These are phyloP conservation scores for Blepharisma undulans DNA, from an alignment of 169 alveolate genomes.

Conservation along the genomic window DNA sequence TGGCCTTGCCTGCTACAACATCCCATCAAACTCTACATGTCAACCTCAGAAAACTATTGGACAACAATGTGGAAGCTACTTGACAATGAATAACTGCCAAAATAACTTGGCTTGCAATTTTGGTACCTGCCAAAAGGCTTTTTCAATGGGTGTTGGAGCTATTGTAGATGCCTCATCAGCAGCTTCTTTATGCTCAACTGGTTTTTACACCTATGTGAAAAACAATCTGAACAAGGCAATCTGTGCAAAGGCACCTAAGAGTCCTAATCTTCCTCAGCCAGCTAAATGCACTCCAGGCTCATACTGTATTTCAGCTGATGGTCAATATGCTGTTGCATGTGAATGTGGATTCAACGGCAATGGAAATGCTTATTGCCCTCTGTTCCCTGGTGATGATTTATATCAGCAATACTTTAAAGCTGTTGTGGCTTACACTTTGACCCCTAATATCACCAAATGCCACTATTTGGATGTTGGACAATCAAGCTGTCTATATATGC, in stretches of 20 bases:
- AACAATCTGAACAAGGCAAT: neutral
- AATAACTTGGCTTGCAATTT: conserved; percentile 21
- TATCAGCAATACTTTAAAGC: conserved; percentile 15
- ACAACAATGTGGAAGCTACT: conserved; percentile 19
- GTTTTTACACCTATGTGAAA: neutral
- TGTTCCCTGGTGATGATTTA: conserved; percentile 35
- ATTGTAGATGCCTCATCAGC: conserved; percentile 11
- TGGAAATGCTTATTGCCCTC: conserved; percentile 35
- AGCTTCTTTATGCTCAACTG: conserved; percentile 13
- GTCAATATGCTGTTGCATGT: neutral
- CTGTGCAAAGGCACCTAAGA: conserved; percentile 34
- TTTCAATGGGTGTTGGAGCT: conserved; percentile 7
- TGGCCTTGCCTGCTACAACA: conserved; percentile 15
- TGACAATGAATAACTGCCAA: conserved; percentile 10
- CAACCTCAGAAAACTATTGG: neutral
- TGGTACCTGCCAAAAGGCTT: conserved; percentile 22
- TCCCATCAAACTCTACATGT: neutral
- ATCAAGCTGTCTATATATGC: neutral
- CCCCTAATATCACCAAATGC: conserved; percentile 3
- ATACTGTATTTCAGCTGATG: neutral
- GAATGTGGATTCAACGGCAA: conserved; percentile 29
- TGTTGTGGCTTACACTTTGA: neutral
- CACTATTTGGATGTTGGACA: conserved; percentile 16
- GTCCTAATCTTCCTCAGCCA: conserved; percentile 21
- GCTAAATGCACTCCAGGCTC: conserved; percentile 9